Base-by-base conservation (phyloP, 257 asterid genomes). In the Coffea eugenioides region DNA sequence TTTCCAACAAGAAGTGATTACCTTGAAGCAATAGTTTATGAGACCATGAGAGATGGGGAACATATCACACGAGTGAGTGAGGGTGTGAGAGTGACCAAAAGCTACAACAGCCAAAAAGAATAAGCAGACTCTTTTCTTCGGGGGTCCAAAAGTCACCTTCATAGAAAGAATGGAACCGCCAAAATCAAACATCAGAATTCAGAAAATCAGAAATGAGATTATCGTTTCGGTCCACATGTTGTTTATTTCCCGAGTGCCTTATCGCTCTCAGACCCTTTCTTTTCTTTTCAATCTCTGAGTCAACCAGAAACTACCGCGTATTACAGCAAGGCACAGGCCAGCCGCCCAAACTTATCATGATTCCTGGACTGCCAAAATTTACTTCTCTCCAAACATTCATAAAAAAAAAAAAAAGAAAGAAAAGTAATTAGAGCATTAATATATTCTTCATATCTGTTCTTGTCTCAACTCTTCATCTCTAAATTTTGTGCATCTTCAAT, bases 1-100 rank as follows among this genome's bases (percentile, higher is more conserved):
- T 59, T 82, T 78, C 71, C 77, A 77, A 73, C 70, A 51, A 43
- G 71, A 77, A 71, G 69, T 83, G 87, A 86, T 86, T 85, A 76
- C 62, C 73, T 69, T 83, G 20, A 31, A 80, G 14, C 77, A 73
- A 68, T 75, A 59, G 62, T 43, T 69, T 34, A 6, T 5, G 31
- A 21, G 43, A 39, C 43, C 43, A 39, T 2, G 43, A 39, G 43
- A 39, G 18, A 27, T 34, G 9, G 73, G 77, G 79, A 54, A 84
- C 75, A 82, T 64, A 61, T 80, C 83, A 76, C 86, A n/a, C 83
- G 76, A 73, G 62, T 51, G 61, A 61, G 43, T 75, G 62, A 76
- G 56, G 57, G 68, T 34, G 7, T 67, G 79, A 75, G 76, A 36
- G 83, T 70, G 79, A 76, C 80, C 76, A 15, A 31, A 39, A 56